Conservation (phyloP, 768 basidiomycete genomes). For the Tubosaeta sp. region DNA sequence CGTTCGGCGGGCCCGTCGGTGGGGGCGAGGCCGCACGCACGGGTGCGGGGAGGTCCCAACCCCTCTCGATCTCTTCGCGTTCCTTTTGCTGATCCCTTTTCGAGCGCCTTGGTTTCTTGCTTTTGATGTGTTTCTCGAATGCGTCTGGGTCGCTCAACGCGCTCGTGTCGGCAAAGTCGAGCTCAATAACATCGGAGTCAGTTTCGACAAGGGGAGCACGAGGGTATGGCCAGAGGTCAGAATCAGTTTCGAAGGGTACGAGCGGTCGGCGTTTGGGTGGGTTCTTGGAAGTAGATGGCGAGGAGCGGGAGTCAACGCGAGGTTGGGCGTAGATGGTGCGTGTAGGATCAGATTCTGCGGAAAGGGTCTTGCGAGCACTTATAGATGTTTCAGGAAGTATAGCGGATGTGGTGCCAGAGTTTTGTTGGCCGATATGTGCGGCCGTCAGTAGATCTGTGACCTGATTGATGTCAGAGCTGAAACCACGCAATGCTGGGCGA, state of each 20-base stretch:
- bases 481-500: constrained; percentile 40
- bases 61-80: constrained; percentile 51
- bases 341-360: constrained; percentile 5
- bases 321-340: constrained; percentile 14
- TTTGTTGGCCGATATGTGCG: constrained; percentile 20
- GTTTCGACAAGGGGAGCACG: constrained; percentile 41
- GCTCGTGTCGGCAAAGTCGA: constrained; percentile 71
- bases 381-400: constrained; percentile 4
- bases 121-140: constrained; percentile 38
- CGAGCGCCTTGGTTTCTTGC: constrained; percentile 20
- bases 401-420: constrained; percentile 3
- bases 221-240: constrained; percentile 70
- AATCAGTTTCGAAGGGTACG: constrained; percentile 60
- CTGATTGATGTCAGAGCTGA: constrained; percentile 31
- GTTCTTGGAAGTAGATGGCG: constrained; percentile 13
- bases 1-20: constrained; percentile 18
- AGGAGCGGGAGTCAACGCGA: background rate
- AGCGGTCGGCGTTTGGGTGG: constrained; percentile 36
- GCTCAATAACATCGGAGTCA: constrained; percentile 62
- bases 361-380: background rate
- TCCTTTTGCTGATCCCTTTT: constrained; percentile 37
- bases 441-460: constrained; percentile 27
- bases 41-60: constrained; percentile 53
- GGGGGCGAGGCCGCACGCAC: constrained; percentile 18
- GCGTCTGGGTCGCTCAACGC: constrained; percentile 64